These are phyloP conservation scores for Scortechinia acanthostroma DNA, from an alignment of 2,329 filamentous ascomycete species.

Conservation along the genomic window DNA sequence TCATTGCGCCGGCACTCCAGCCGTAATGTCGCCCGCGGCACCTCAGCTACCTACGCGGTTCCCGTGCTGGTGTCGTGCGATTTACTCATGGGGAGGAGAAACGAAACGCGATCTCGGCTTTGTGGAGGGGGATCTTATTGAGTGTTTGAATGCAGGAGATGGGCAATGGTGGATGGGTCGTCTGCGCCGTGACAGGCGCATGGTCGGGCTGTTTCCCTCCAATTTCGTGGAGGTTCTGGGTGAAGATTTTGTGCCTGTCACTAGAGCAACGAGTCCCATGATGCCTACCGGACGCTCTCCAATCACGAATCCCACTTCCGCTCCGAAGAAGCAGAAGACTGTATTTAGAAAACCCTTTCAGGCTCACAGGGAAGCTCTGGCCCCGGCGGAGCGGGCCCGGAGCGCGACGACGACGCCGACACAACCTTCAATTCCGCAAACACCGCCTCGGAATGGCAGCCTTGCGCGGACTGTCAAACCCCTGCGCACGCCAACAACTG, in stretches of 20 bases:
- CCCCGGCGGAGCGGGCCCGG: conserved; percentile 22
- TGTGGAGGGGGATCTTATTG: conserved; percentile 61
- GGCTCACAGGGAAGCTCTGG: conserved; percentile 42
- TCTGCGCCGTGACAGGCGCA: conserved; percentile 52
- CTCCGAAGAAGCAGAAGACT: conserved; percentile 34
- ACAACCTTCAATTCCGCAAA: conserved; percentile 19
- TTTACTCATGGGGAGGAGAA: conserved; percentile 57
- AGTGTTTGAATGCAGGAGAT: conserved; percentile 62
- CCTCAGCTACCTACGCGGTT: conserved; percentile 42
- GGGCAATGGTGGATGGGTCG: conserved; percentile 66
- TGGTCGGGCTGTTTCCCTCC: conserved; percentile 59
- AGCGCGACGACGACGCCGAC: conserved; percentile 18
- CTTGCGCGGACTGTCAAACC: conserved; percentile 18
- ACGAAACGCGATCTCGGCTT: conserved; percentile 61
- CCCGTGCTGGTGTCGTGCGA: conserved; percentile 52
- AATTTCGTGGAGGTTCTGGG: conserved; percentile 60
- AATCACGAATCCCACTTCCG: conserved; percentile 19
- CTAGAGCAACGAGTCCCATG: conserved; percentile 38
- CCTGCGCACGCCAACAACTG: conserved; percentile 19
- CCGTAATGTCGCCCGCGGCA: conserved; percentile 31
- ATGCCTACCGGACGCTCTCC: conserved; percentile 36
- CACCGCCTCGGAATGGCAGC: conserved; percentile 21
- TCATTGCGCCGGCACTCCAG: too few relatives aligned
- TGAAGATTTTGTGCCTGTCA: conserved; percentile 51
- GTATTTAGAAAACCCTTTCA: conserved; percentile 58